Evolutionary conservation across 441 rosid genomes (phyloP), one percentile per base, ranked within the genome.

Genomic region (Corymbia citriodora): DNA sequence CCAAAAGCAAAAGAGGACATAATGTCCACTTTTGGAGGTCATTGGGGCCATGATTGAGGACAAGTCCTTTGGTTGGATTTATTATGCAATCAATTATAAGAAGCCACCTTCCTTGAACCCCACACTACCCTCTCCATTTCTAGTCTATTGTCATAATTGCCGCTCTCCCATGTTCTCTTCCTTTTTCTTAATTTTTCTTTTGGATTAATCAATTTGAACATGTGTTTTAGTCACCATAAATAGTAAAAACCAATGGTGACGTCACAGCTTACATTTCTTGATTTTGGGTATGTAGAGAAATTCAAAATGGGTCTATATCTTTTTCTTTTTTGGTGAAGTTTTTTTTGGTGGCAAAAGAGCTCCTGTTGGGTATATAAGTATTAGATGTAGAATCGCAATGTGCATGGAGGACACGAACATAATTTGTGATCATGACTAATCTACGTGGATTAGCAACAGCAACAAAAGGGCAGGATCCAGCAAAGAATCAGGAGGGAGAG

Each of bases 21-120:
- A 79, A 45, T 23, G 85, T 13, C 18, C 53, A 79, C 85, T 45
- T 25, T 23, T 79, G 85, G 23, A 45, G 85, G 85, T 79, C n/a
- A 79, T 45, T 79, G 85, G 85, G 52, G n/a, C 2, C 10, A 79
- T 79, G 85, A 79, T 79, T 2, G 11, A 12, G 85, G 52, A 79
- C 85, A 13, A 79, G 85, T 7, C 85, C 85, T 45, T 23, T 40
- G 17, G 79, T 7, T 79, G 53, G 85, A 45, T 45, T 36, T 23
- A 45, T 45, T 23, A 23, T 45, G 85, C 85, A 79, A 79, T 79
- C 85, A 8, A 79, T 79, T 79, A 13, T 45, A 79, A 45, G 23
- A 23, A 79, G 85, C 85, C 85, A 79, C 85, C 85, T 79, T 79
- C 50, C 85, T 79, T 45, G 85, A 79, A 79, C 85, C 29, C 85